Percentiles rank a stretch among this genome's conserved stretches.
Evolutionary conservation across 1,284 basidiomycete genomes (phyloP).

Genomic region (Macrocybe sp.): DNA sequence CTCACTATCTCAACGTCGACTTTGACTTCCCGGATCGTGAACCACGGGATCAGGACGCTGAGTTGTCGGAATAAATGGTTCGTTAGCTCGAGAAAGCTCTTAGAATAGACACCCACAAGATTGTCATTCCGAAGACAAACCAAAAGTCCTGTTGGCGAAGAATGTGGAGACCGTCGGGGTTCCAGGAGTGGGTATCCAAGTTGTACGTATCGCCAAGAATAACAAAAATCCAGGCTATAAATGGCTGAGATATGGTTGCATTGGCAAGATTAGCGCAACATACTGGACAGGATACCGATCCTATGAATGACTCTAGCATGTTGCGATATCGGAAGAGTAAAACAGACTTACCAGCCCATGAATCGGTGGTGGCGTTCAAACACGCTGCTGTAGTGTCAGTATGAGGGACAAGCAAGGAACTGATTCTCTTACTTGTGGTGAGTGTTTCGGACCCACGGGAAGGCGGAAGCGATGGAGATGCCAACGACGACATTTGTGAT

Average conservation of each 20-base stretch:
- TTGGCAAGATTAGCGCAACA: constrained; percentile 15
- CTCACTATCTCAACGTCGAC: constrained; percentile 73
- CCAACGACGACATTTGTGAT: constrained; percentile 52
- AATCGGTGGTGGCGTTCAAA: constrained; percentile 70
- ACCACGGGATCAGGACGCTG: constrained; percentile 70
- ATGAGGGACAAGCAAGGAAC: not conserved
- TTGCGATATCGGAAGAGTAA: constrained; percentile 7
- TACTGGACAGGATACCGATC: constrained; percentile 53
- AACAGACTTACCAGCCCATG: constrained; percentile 53
- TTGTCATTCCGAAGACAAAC: constrained; percentile 69
- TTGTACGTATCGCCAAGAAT: constrained; percentile 66
- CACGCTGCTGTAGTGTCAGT: constrained; percentile 32
- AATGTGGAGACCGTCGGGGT: constrained; percentile 48
- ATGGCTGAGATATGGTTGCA: not conserved
- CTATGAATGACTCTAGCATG: constrained; percentile 23
- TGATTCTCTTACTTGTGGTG: constrained; percentile 54
- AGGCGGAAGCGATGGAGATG: constrained; percentile 55
- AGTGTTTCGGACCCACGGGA: constrained; percentile 63
- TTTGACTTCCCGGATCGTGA: constrained; percentile 65
- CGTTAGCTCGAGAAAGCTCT: constrained; percentile 9
- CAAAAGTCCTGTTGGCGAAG: constrained; percentile 73
- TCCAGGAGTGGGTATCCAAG: constrained; percentile 51
- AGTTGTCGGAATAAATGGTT: constrained; percentile 1
- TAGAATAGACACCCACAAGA: constrained; percentile 46
- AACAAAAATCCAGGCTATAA: constrained; percentile 57